phyloP scores from a whole-genome alignment of 176 grass and related monocot genomes.

The Bonia amplexicaulis region DNA sequence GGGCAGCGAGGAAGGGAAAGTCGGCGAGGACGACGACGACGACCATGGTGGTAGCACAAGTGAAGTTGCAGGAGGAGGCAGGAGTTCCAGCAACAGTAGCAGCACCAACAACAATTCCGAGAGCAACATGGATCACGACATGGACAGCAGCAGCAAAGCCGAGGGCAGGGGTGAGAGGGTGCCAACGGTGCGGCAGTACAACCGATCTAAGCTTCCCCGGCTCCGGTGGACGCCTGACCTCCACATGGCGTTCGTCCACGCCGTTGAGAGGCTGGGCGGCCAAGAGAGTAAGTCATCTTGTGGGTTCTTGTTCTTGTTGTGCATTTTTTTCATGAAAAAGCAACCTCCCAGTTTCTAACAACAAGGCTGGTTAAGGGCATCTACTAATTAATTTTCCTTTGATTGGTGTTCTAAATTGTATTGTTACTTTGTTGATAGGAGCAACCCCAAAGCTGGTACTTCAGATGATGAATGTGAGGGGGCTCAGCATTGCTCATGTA shows the following conservation, averaged over 20 bases:
- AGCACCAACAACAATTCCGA: conserved; percentile 42
- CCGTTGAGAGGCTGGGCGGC: conserved; percentile 86
- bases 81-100: conserved; percentile 48
- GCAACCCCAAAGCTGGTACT: conserved; percentile 97
- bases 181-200: conserved; percentile 75
- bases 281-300: conserved; percentile 75
- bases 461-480: conserved; percentile 99
- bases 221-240: conserved; percentile 95
- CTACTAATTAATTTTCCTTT: background rate
- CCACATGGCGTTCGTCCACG: conserved; percentile 85
- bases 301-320: background rate
- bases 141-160: conserved; percentile 29
- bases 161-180: conserved; percentile 41
- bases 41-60: conserved; percentile 30
- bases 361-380: background rate
- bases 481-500: conserved; percentile 98
- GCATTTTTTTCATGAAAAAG: background rate
- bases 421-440: conserved; percentile 39
- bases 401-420: background rate
- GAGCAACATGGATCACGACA: conserved; percentile 27
- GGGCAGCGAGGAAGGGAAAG: conserved; percentile 3
- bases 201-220: conserved; percentile 76
- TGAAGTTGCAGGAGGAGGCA: conserved; percentile 23
- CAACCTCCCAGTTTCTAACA: background rate
- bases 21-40: background rate